phyloP scores from a whole-genome alignment of 1,139 yeast genomes.

The Yamadazyma pseudoaaseri region DNA sequence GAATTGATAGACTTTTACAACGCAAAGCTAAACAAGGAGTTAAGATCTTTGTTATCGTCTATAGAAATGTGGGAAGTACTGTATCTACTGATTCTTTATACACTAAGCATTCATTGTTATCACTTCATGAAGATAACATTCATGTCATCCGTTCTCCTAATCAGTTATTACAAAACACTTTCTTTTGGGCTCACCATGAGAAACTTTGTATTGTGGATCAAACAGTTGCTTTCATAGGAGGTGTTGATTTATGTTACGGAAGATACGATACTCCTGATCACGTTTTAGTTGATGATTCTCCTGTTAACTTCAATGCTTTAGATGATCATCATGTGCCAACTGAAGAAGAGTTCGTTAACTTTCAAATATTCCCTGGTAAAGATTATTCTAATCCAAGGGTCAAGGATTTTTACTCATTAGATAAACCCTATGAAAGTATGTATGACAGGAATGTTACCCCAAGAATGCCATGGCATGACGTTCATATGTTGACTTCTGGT shows the following conservation, averaged over 20 bases:
- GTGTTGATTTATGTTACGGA: constrained; percentile 93
- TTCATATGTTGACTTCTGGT: constrained; percentile 95
- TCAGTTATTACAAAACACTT: constrained; percentile 88
- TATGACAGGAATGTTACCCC: constrained; percentile 80
- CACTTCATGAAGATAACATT: constrained; percentile 76
- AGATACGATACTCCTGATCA: constrained; percentile 97
- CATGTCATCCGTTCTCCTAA: constrained; percentile 94
- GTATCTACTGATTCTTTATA: constrained; percentile 93
- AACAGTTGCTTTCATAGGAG: constrained; percentile 89
- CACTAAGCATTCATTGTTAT: constrained; percentile 89
- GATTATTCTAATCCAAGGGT: constrained; percentile 96
- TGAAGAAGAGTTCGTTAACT: constrained; percentile 38
- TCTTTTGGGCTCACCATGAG: constrained; percentile 99
- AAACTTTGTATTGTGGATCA: constrained; percentile 86
- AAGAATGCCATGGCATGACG: constrained; percentile 99
- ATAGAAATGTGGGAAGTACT: constrained; percentile 90
- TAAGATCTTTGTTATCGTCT: constrained; percentile 88
- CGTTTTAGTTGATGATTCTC: constrained; percentile 74
- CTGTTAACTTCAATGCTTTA: constrained; percentile 37
- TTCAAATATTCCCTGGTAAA: constrained; percentile 91
- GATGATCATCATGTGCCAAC: constrained; percentile 23
- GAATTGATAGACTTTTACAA: constrained; percentile 84
- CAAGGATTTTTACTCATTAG: constrained; percentile 77
- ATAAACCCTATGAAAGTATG: constrained; percentile 89
- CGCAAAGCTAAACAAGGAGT: constrained; percentile 95